Base-by-base conservation (phyloP, 2,329 filamentous ascomycete species). In the Colletotrichum sp. region DNA sequence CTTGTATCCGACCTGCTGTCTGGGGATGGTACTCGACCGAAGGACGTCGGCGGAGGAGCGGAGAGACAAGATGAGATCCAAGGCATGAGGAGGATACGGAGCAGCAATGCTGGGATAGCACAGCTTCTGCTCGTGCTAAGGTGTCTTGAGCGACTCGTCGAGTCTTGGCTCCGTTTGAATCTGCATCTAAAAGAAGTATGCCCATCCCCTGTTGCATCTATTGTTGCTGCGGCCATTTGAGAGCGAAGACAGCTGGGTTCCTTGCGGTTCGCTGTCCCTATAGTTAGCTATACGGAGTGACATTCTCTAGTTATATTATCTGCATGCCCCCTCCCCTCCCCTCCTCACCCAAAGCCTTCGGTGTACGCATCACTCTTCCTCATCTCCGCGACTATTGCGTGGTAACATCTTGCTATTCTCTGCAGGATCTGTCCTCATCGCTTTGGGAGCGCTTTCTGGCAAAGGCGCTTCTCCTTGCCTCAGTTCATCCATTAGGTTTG, bases 81-180 rank as follows among this genome's bases (percentile, higher is more conserved):
- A 34, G 18, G 38, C 38, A n/a, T 48, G 38, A 48, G 38, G 38
- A 48, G 38, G 18, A 48, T 48, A n/a, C 38, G 38, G 15, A 61
- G 28, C 18, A 61, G 28, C 58, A 32, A 38, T 16, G 21, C 32
- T 21, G 24, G 58, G 66, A 55, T 73, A 67, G 34, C 43, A 73
- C 66, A 48, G 58, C 48, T 48, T 48, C 18, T 48, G 18, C n/a
- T 26, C 21, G 26, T n/a, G 26, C 13, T 30, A 38, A 48, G 38
- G 18, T 48, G 18, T 70, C 13, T 36, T 26, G 56, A 32, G 28
- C 34, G 67, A 73, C 60, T 71, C 66, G 30, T 71, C 28, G 21
- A 58, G 60, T 70, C 67, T 73, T 73, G 71, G 71, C 71, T 70
- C n/a, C 61, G 13, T 61, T 36, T 70, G 70, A 28, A 52, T 72